A percentile compares a stretch with the other conserved stretches of the same genome.
Conservation (phyloP, 345 rosid genomes). For the Jatropha curcas region DNA sequence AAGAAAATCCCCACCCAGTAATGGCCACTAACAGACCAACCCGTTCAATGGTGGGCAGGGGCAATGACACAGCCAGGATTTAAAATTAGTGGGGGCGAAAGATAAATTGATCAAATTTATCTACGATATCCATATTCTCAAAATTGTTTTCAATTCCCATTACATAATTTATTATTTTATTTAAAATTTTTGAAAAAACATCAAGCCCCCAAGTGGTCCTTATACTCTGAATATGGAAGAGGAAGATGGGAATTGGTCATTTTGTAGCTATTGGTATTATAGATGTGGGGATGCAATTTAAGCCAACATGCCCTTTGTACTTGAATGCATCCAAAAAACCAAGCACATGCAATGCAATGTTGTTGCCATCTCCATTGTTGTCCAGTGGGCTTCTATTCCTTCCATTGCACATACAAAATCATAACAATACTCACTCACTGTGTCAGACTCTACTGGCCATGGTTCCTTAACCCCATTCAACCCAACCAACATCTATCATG, state of each 20-base stretch:
- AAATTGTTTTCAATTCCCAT: no score
- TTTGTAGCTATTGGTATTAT: neutral
- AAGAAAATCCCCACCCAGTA: neutral
- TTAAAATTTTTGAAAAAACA: no score
- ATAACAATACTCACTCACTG: neutral
- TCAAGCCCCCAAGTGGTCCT: neutral
- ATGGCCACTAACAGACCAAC: neutral
- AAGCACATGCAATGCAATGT: constrained; percentile 27
- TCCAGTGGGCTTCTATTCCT: neutral
- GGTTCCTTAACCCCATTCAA: neutral
- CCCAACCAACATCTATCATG: constrained; percentile 22
- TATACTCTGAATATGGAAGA: neutral
- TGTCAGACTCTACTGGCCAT: neutral
- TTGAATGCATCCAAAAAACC: neutral
- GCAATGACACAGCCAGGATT: no score
- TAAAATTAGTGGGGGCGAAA: no score
- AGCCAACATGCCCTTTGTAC: constrained; percentile 4
- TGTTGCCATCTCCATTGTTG: neutral
- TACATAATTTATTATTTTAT: no score
- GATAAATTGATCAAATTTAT: no score
- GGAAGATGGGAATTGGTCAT: neutral
- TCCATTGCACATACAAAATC: neutral
- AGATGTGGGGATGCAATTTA: neutral
- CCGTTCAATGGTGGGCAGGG: no score
- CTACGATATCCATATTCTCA: no score